These are phyloP conservation scores for Tuctoria greenei DNA, from an alignment of 176 grass and related monocot species.

Conservation along the genomic window DNA sequence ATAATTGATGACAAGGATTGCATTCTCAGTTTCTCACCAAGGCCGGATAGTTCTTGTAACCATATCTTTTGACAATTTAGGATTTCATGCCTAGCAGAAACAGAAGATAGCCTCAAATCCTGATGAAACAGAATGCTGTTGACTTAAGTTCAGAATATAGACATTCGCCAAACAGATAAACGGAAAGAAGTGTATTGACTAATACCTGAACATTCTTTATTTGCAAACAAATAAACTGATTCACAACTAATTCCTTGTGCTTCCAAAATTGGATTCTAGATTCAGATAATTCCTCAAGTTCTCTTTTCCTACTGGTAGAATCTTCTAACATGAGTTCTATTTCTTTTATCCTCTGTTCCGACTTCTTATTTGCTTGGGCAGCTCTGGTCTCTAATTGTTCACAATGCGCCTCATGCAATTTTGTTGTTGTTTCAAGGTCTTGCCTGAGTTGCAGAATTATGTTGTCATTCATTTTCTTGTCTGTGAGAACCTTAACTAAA, in stretches of 20 bases:
- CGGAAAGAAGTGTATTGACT: neutral
- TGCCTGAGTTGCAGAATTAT: constrained; percentile 47
- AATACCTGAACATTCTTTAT: constrained; percentile 57
- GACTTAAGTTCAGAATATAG: constrained; percentile 27
- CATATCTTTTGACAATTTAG: constrained; percentile 52
- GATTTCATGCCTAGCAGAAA: constrained; percentile 56
- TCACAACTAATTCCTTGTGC: constrained; percentile 38
- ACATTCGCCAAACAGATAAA: constrained; percentile 9
- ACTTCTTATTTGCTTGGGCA: constrained; percentile 39
- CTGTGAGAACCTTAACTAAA: constrained; percentile 35
- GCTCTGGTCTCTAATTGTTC: constrained; percentile 46
- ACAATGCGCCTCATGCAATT: constrained; percentile 31
- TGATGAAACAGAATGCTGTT: constrained; percentile 43
- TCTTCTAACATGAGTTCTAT: constrained; percentile 52
- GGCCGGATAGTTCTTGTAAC: constrained; percentile 57
- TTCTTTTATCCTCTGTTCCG: constrained; percentile 57
- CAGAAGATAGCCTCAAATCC: constrained; percentile 71
- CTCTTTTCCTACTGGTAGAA: constrained; percentile 53
- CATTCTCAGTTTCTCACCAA: constrained; percentile 59
- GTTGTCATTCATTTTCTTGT: constrained; percentile 39
- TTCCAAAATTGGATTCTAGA: constrained; percentile 55
- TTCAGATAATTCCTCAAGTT: constrained; percentile 46
- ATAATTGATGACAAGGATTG: neutral
- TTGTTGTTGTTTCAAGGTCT: constrained; percentile 47
- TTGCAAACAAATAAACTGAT: constrained; percentile 49